These are phyloP conservation scores for Epichloe baconii DNA, from an alignment of 2,329 filamentous ascomycete species.

Conservation along the genomic window DNA sequence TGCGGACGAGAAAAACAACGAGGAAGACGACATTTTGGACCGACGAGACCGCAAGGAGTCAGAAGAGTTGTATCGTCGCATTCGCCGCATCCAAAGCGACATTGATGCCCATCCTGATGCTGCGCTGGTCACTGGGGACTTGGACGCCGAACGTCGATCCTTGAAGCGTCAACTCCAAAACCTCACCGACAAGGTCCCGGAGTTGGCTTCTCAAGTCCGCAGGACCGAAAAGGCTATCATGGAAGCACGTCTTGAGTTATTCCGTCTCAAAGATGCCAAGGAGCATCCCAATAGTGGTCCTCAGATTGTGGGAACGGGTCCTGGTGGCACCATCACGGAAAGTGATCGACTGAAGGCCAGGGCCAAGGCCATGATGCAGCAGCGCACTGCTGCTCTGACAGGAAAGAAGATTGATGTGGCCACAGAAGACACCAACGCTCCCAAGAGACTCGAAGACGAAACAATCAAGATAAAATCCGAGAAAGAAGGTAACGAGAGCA, in stretches of 20 bases:
- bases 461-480: conserved; percentile 69
- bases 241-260: conserved; percentile 81
- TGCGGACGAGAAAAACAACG: conserved; percentile 75
- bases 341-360: conserved; percentile 88
- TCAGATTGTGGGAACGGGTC: conserved; percentile 80
- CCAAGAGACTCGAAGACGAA: conserved; percentile 81
- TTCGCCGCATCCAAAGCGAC: conserved; percentile 83
- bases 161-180: conserved; percentile 82
- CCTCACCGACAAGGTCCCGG: conserved; percentile 78
- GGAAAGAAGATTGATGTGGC: conserved; percentile 62
- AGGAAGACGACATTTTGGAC: conserved; percentile 87
- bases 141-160: conserved; percentile 73
- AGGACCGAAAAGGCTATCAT: conserved; percentile 85
- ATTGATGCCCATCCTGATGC: conserved; percentile 80
- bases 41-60: conserved; percentile 81
- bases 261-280: conserved; percentile 87
- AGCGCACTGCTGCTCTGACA: conserved; percentile 81
- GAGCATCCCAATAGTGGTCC: conserved; percentile 71
- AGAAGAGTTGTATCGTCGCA: conserved; percentile 85
- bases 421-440: conserved; percentile 63
- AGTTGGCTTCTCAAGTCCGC: conserved; percentile 83
- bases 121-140: conserved; percentile 59
- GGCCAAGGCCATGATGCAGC: conserved; percentile 97
- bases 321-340: conserved; percentile 81
- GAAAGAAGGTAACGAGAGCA: conserved; percentile 85